Evolutionary conservation across 305 asterid genomes (phyloP).

Genomic region (Fraxinus latifolia): DNA sequence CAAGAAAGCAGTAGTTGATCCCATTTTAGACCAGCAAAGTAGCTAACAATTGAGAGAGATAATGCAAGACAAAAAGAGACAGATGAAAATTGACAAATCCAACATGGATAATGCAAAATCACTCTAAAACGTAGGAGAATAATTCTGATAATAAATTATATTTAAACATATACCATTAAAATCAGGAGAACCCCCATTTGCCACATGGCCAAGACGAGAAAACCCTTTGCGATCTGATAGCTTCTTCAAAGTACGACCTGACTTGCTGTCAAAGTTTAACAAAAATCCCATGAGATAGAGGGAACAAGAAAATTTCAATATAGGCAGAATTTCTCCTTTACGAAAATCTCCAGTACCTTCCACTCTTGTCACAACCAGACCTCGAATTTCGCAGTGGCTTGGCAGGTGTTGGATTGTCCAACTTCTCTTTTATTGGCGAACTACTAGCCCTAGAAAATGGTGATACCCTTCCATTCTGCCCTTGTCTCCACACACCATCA

Average conservation of each 20-base stretch:
- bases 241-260: constrained; percentile 89
- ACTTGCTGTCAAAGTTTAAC: constrained; percentile 57
- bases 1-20: background rate
- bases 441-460: constrained; percentile 73
- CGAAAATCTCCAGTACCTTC: constrained; percentile 60
- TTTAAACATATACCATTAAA: constrained; percentile 56
- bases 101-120: background rate
- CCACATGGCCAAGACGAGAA: constrained; percentile 72
- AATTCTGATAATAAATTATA: constrained; percentile 8
- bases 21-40: background rate
- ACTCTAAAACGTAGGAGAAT: constrained; percentile 1
- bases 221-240: constrained; percentile 83
- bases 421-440: constrained; percentile 71
- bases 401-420: constrained; percentile 55
- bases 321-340: constrained; percentile 12
- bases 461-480: constrained; percentile 77
- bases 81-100: background rate
- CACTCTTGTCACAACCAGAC: constrained; percentile 66
- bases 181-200: constrained; percentile 80
- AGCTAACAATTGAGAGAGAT: background rate
- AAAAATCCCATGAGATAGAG: constrained; percentile 23
- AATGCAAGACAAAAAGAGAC: background rate
- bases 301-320: background rate
- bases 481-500: constrained; percentile 91
- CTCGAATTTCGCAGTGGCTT: constrained; percentile 72